Conservation (phyloP, 2,329 filamentous ascomycete species). For the Beauveria sp. region DNA sequence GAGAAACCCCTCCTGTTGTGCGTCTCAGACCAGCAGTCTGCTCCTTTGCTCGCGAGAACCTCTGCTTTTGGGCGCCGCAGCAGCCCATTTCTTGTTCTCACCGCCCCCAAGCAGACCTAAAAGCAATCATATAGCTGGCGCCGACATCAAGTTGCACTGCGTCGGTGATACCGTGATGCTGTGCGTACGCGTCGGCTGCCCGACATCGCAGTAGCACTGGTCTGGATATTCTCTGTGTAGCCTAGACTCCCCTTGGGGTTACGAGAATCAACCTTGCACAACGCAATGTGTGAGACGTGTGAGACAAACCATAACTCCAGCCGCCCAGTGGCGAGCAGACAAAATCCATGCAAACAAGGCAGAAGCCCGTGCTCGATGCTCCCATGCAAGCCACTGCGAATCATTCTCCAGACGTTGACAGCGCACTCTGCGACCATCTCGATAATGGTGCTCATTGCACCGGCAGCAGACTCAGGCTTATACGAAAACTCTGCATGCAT, state of each 20-base stretch:
- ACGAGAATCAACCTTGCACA: neutral
- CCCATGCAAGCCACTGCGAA: neutral
- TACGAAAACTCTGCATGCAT: neutral
- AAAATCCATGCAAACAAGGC: neutral
- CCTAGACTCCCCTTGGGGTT: neutral
- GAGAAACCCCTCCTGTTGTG: neutral
- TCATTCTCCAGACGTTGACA: neutral
- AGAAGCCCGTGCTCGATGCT: neutral
- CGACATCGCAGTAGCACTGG: neutral
- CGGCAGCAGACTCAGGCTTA: neutral
- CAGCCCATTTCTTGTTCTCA: neutral
- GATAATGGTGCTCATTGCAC: neutral
- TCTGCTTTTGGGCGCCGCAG: neutral
- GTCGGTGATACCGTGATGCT: neutral
- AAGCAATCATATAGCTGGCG: slow-evolving; percentile 2
- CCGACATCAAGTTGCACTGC: neutral
- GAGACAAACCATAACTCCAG: neutral
- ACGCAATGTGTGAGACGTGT: neutral
- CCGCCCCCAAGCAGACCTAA: slow-evolving; percentile 7
- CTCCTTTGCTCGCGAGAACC: neutral
- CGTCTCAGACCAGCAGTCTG: neutral
- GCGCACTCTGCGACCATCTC: neutral
- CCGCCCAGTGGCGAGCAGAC: neutral
- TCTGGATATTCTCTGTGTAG: neutral
- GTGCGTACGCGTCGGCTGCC: neutral